Evolutionary conservation across 148 eudicot species (phyloP).

Genomic region (Pharnaceum exiguum): DNA sequence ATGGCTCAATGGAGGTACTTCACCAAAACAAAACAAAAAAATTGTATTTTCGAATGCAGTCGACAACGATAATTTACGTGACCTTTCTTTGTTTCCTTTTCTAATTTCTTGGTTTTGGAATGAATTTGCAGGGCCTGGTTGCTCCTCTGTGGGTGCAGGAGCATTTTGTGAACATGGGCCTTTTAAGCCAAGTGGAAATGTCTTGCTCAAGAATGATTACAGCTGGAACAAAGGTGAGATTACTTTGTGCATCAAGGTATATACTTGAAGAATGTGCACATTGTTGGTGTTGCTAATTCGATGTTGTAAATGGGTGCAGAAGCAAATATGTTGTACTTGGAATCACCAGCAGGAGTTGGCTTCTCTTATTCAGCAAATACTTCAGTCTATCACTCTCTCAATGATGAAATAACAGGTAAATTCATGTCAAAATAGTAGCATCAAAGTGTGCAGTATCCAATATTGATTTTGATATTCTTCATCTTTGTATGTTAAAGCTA

Average conservation of each 20-base stretch:
- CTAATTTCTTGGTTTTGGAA: background rate
- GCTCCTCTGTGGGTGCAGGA: conserved; percentile 80
- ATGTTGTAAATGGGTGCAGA: conserved; percentile 36
- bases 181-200: conserved; percentile 46
- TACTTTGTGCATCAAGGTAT: background rate
- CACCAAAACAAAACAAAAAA: background rate
- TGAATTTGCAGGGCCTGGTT: conserved; percentile 81
- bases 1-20: conserved; percentile 82
- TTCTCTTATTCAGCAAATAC: conserved; percentile 58
- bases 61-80: no score
- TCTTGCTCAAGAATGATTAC: conserved; percentile 48
- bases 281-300: background rate
- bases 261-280: background rate
- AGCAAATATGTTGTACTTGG: conserved; percentile 79
- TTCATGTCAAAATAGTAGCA: background rate
- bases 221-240: conserved; percentile 78
- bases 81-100: background rate
- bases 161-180: conserved; percentile 82
- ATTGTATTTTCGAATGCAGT: background rate
- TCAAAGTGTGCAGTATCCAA: no score
- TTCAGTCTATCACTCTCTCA: conserved; percentile 43
- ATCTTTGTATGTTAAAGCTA: conserved; percentile 24
- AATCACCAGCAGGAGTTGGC: conserved; percentile 83
- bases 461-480: background rate
- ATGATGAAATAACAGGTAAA: conserved; percentile 62